Evolutionary conservation across 2,329 filamentous ascomycete genomes (phyloP).

Genomic region (Scleromitrula shiraiana): DNA sequence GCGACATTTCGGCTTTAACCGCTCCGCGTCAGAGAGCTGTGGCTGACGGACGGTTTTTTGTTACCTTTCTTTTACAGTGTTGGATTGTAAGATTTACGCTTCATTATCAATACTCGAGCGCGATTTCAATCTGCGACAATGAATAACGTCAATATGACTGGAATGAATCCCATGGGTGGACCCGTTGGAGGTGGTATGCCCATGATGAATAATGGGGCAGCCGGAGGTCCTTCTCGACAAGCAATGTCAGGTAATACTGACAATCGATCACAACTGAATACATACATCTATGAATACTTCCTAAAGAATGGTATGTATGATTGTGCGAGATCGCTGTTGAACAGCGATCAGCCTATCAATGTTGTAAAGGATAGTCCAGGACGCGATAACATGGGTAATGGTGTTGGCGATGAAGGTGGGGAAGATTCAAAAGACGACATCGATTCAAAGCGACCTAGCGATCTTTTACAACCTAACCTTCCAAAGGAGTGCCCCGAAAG

Average conservation of each 20-base stretch:
- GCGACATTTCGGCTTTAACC: constrained; percentile 18
- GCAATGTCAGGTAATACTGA: constrained; percentile 28
- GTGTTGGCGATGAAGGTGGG: constrained; percentile 64
- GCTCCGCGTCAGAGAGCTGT: constrained; percentile 25
- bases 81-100: constrained; percentile 15
- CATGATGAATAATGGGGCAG: constrained; percentile 49
- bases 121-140: constrained; percentile 24
- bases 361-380: constrained; percentile 61
- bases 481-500: constrained; percentile 57
- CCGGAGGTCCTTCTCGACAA: constrained; percentile 22
- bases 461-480: constrained; percentile 68
- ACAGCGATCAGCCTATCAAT: constrained; percentile 58
- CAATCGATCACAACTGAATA: constrained; percentile 59
- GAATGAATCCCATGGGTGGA: constrained; percentile 59
- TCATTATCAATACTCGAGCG: constrained; percentile 16
- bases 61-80: constrained; percentile 5
- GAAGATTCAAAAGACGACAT: constrained; percentile 74
- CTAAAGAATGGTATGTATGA: constrained; percentile 78
- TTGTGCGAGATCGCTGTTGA: constrained; percentile 67
- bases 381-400: constrained; percentile 60
- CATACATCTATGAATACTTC: constrained; percentile 89
- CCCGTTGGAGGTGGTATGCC: constrained; percentile 55
- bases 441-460: constrained; percentile 65
- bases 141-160: constrained; percentile 45
- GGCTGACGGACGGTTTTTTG: constrained; percentile 20